Evolutionary conservation across 2,329 filamentous ascomycete genomes (phyloP), one percentile per base, ranked within the genome.

Genomic region (Diaporthe ampelina): DNA sequence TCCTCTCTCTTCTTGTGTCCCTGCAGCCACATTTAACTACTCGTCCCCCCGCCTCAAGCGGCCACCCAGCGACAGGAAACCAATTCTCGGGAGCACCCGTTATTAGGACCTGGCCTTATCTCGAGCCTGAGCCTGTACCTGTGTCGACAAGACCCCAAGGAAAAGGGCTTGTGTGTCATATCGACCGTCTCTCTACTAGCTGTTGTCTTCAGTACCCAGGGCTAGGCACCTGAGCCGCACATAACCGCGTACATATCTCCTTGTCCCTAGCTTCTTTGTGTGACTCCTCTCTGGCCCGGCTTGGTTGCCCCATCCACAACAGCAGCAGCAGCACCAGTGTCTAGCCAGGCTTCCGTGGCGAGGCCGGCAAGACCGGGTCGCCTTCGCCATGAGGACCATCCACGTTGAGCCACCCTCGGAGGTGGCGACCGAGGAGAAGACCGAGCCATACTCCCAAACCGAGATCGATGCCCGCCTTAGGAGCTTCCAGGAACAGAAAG

Each of bases 391-490:
- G 88, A 84, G 83, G 78, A 87, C 89, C 76, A 81, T 83, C 77
- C 85, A 82, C 77, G 77, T 80, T 24, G 75, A 77, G 70, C 59
- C 70, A 45, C 61, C 69, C 15, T 61, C 73, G 10, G 76, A 76
- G 76, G 78, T 77, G 61, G 74, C 76, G 63, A 79, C 81, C 32
- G 74, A 86, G 81, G 88, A 91, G 82, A 88, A 85, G 81, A 91
- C 89, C 61, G 88, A 91, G 81, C 88, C 89, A 13, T 89, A 90
- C 77, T 89, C 89, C 13, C 85, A 89, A 76, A 86, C 88, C 67
- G 88, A 91, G 80, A 85, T 90, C 76, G 86, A 89, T 68, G 82
- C 85, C 35, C 87, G 88, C 24, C 81, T 89, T 74, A 84, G 83
- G 74, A 82, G 80, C 77, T 82, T 89, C 72, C 83, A 85, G 61